Percentiles rank a stretch among this genome's conserved stretches.
phyloP scores from a whole-genome alignment of 805 yeast genomes.

The Saccharomyces kudriavzevii region DNA sequence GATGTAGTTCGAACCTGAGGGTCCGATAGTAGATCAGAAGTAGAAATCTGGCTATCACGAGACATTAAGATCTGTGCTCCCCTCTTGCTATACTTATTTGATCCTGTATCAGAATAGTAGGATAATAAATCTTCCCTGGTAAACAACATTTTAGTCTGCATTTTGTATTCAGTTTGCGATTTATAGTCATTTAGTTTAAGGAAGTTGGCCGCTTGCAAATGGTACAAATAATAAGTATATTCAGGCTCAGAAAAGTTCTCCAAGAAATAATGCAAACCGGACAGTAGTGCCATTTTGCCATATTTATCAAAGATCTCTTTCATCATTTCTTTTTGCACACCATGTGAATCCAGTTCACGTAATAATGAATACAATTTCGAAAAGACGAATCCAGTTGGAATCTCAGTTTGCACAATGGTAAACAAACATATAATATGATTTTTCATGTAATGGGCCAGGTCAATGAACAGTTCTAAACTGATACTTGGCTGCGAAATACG shows the following conservation, averaged over 20 bases:
- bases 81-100: slow-evolving; percentile 24
- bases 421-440: slow-evolving; percentile 10
- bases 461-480: slow-evolving; percentile 21
- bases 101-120: slow-evolving; percentile 26
- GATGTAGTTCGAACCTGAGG: slow-evolving; percentile 4
- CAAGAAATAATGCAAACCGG: slow-evolving; percentile 26
- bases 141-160: slow-evolving; percentile 12
- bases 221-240: slow-evolving; percentile 24
- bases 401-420: slow-evolving; percentile 16
- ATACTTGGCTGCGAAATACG: slow-evolving; percentile 18
- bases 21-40: slow-evolving; percentile 21
- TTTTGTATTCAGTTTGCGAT: slow-evolving; percentile 17
- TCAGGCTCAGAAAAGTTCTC: slow-evolving; percentile 14
- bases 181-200: slow-evolving; percentile 22
- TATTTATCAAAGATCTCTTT: slow-evolving; percentile 19
- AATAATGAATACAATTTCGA: slow-evolving; percentile 16
- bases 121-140: slow-evolving; percentile 25
- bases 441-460: slow-evolving; percentile 17
- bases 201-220: slow-evolving; percentile 24
- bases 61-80: slow-evolving; percentile 25
- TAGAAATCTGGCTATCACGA: slow-evolving; percentile 13
- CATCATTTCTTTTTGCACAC: slow-evolving; percentile 15
- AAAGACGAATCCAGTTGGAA: slow-evolving; percentile 15
- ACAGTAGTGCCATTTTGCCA: slow-evolving; percentile 23
- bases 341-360: slow-evolving; percentile 6